A percentile compares a stretch with the other conserved stretches of the same genome.
These are phyloP conservation scores for Phytophthora citrophthora DNA, from an alignment of 352 stramenopile species.

Conservation along the genomic window DNA sequence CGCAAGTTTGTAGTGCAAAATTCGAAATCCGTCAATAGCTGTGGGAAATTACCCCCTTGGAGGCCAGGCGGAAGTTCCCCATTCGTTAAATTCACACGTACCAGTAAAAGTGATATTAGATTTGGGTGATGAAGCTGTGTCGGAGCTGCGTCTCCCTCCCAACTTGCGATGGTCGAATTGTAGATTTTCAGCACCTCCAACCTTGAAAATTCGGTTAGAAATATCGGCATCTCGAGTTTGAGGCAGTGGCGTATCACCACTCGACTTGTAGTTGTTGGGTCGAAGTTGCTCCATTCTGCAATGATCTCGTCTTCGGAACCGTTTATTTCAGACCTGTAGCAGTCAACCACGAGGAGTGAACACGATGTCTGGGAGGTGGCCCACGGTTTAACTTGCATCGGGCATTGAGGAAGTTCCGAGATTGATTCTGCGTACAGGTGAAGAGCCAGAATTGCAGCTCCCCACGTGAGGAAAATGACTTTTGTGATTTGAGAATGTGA, in stretches of 20 bases:
- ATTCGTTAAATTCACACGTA: slow-evolving; percentile 25
- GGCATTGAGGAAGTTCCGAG: slow-evolving; percentile 11
- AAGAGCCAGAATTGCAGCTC: slow-evolving; percentile 21
- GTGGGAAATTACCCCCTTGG: slow-evolving; percentile 15
- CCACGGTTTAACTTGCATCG: slow-evolving; percentile 43
- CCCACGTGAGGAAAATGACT: slow-evolving; percentile 31
- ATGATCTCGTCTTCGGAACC: slow-evolving; percentile 19
- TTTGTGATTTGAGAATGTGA: slow-evolving; percentile 15
- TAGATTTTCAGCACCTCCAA: slow-evolving; percentile 46
- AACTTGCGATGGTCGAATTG: slow-evolving; percentile 45
- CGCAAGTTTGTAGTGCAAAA: slow-evolving; percentile 40
- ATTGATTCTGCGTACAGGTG: slow-evolving; percentile 25
- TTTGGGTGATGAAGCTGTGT: slow-evolving; percentile 35
- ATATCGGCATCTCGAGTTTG: slow-evolving; percentile 30
- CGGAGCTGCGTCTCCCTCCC: slow-evolving; percentile 31
- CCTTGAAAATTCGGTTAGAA: slow-evolving; percentile 29
- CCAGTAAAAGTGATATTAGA: slow-evolving; percentile 17
- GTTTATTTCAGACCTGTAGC: slow-evolving; percentile 12
- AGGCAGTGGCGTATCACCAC: slow-evolving; percentile 52
- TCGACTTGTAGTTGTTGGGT: slow-evolving; percentile 27
- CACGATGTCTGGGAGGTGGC: slow-evolving; percentile 24
- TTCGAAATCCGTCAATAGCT: slow-evolving; percentile 30
- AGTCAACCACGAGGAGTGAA: slow-evolving; percentile 36
- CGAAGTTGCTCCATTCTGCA: slow-evolving; percentile 21
- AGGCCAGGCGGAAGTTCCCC: slow-evolving; percentile 20